These are phyloP conservation scores for Macroventuria anomochaeta DNA, from an alignment of 2,329 filamentous ascomycete genomes.

Conservation along the genomic window DNA sequence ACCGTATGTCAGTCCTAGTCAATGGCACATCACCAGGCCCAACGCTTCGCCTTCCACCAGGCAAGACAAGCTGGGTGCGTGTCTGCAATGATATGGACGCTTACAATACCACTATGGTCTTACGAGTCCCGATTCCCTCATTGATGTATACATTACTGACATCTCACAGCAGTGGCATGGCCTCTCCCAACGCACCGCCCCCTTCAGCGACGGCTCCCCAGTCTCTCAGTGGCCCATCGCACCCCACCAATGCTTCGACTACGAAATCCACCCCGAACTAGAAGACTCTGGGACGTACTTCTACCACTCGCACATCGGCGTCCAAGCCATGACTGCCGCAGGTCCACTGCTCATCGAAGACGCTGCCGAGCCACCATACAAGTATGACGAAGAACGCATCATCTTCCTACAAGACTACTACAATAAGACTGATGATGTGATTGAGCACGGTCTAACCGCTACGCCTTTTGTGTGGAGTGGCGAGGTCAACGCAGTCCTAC, in stretches of 20 bases:
- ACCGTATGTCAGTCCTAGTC: constrained; percentile 57
- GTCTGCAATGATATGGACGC: constrained; percentile 65
- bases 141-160: background rate
- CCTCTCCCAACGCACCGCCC: constrained; percentile 63
- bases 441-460: constrained; percentile 59
- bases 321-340: constrained; percentile 65
- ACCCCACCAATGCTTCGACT: constrained; percentile 69
- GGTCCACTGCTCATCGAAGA: constrained; percentile 67
- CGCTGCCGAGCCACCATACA: constrained; percentile 55
- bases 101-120: constrained; percentile 64
- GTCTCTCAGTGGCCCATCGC: constrained; percentile 72
- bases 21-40: constrained; percentile 63
- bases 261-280: constrained; percentile 62
- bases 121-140: background rate
- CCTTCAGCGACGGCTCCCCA: constrained; percentile 70
- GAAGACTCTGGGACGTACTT: constrained; percentile 69
- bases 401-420: constrained; percentile 66
- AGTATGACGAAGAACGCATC: constrained; percentile 67
- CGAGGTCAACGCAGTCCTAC: constrained; percentile 62
- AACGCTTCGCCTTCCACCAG: constrained; percentile 55
- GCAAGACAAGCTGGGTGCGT: constrained; percentile 60
- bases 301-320: constrained; percentile 71
- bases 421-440: constrained; percentile 58
- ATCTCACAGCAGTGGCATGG: constrained; percentile 69
- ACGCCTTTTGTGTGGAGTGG: constrained; percentile 64